Evolutionary conservation across 345 rosid species (phyloP).

Genomic region (Eucalyptus albens): DNA sequence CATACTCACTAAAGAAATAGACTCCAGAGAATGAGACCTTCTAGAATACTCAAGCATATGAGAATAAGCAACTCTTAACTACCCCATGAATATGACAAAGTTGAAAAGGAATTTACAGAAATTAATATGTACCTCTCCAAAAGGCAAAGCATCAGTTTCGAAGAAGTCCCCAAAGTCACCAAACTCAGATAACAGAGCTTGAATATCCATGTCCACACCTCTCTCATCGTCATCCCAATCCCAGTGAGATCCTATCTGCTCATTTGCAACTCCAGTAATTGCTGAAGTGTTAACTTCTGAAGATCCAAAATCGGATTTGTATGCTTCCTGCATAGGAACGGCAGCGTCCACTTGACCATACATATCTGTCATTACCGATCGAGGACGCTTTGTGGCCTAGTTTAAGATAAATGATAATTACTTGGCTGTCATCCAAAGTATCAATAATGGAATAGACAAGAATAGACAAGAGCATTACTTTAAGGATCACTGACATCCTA

Average conservation of each 20-base stretch:
- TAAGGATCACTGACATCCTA: neutral
- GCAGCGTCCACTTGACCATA: slow-evolving; percentile 45
- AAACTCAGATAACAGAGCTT: slow-evolving; percentile 94
- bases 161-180: slow-evolving; percentile 99
- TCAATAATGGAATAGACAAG: neutral
- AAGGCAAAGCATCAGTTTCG: slow-evolving; percentile 83
- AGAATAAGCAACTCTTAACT: neutral
- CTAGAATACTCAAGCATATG: neutral
- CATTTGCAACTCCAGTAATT: slow-evolving; percentile 55
- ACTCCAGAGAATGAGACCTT: neutral
- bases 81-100: neutral
- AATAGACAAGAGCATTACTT: neutral
- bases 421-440: neutral
- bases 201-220: slow-evolving; percentile 82
- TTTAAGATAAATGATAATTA: neutral
- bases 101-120: neutral
- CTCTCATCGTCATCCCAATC: slow-evolving; percentile 96
- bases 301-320: slow-evolving; percentile 42
- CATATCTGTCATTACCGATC: slow-evolving; percentile 50
- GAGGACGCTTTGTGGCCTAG: slow-evolving; percentile 88
- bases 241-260: slow-evolving; percentile 64
- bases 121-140: slow-evolving; percentile 77
- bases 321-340: slow-evolving; percentile 22
- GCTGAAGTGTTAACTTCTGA: slow-evolving; percentile 42
- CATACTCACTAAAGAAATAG: neutral